Conservation (phyloP, 176 grass and related monocot genomes). For the Panicum miliaceum region DNA sequence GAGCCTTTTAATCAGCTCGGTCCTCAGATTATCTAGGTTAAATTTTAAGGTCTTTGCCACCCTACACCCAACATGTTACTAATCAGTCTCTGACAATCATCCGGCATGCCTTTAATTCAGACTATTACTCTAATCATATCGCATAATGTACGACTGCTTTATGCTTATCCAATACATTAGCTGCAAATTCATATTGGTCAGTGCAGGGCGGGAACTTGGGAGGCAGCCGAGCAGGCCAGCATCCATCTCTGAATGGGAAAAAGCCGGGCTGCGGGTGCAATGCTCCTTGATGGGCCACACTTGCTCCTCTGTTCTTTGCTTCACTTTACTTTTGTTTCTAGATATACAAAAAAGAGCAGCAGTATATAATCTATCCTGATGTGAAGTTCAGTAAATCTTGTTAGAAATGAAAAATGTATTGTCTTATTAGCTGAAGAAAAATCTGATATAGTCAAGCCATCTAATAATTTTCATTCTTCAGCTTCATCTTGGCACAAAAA, state of each 20-base stretch:
- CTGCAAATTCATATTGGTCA: neutral
- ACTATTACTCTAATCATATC: neutral
- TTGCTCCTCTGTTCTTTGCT: neutral
- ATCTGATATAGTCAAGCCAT: too few relatives aligned
- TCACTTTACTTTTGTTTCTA: neutral
- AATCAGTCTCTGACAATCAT: neutral
- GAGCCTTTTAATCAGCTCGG: too few relatives aligned
- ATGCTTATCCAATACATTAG: neutral
- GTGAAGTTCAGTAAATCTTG: too few relatives aligned
- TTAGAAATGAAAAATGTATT: too few relatives aligned
- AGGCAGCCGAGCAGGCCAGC: neutral
- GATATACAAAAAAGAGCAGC: too few relatives aligned
- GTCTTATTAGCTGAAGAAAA: too few relatives aligned
- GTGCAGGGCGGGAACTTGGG: neutral
- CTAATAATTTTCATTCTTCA: neutral
- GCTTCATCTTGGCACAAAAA: neutral
- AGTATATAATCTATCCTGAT: too few relatives aligned
- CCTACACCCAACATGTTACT: neutral
- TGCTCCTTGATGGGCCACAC: neutral
- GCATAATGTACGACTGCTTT: neutral
- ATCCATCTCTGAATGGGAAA: neutral
- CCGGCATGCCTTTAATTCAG: neutral
- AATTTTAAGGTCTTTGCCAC: too few relatives aligned
- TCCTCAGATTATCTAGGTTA: too few relatives aligned
- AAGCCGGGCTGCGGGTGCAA: neutral